Conservation (phyloP, 192 early-diverging fungal species). For the Backusella parvicylindrica region DNA sequence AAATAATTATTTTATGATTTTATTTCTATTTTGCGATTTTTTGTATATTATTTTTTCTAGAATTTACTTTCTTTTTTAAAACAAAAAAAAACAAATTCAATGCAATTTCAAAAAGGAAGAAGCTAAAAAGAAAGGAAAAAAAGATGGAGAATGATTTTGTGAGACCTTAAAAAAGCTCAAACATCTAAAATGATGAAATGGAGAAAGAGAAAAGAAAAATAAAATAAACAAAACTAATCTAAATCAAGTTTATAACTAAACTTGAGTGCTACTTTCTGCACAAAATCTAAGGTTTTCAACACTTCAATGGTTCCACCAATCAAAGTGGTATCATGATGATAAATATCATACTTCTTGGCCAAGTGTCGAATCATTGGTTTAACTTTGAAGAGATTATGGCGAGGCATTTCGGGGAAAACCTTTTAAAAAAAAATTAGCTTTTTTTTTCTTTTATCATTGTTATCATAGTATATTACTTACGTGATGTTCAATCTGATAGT, state of each 20-base stretch:
- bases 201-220: neutral
- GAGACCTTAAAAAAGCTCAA: too few species aligned
- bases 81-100: too few species aligned
- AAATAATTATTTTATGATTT: slow-evolving; percentile 48
- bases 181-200: neutral
- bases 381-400: slow-evolving; percentile 62
- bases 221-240: slow-evolving; percentile 1
- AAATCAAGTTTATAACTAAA: slow-evolving; percentile 23
- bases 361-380: slow-evolving; percentile 55
- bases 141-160: too few species aligned
- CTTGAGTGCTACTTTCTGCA: slow-evolving; percentile 25
- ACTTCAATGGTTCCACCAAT: slow-evolving; percentile 27
- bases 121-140: too few species aligned
- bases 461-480: slow-evolving; percentile 28
- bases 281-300: slow-evolving; percentile 26
- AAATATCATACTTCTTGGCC: slow-evolving; percentile 11
- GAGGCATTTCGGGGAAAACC: slow-evolving; percentile 78
- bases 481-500: slow-evolving; percentile 89
- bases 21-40: too few species aligned
- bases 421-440: slow-evolving; percentile 1
- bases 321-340: neutral
- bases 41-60: too few species aligned
- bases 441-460: neutral
- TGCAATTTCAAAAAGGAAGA: neutral
- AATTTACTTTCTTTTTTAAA: too few species aligned